Percentiles rank a stretch among this genome's conserved stretches.
Evolutionary conservation across 495 filamentous ascomycete species (phyloP).

Genomic region (Podospora pseudopauciseta): DNA sequence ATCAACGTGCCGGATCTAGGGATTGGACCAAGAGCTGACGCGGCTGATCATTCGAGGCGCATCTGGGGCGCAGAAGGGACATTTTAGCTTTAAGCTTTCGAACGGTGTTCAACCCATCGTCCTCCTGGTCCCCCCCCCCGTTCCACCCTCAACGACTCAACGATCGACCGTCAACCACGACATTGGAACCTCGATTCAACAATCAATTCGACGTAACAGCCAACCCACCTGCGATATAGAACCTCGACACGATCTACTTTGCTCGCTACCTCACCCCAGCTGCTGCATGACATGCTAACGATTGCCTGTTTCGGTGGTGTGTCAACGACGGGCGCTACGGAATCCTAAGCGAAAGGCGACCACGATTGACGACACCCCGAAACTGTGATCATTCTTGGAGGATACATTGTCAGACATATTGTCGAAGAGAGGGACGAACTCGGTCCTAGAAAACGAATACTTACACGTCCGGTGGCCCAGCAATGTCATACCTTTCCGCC

Average conservation of each 20-base stretch:
- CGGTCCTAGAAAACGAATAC: neutral
- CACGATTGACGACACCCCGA: neutral
- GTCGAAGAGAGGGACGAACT: too few relatives aligned
- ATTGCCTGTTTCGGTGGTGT: neutral
- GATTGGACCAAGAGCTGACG: neutral
- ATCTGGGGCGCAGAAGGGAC: constrained; percentile 9
- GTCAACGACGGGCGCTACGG: neutral
- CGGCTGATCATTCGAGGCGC: constrained; percentile 4
- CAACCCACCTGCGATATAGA: neutral
- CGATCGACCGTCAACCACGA: neutral
- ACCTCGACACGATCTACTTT: neutral
- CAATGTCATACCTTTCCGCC: constrained; percentile 53
- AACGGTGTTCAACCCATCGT: neutral
- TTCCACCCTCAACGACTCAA: neutral
- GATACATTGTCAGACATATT: neutral
- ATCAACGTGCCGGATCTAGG: neutral
- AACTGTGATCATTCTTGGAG: neutral
- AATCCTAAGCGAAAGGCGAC: neutral
- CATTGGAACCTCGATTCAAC: neutral
- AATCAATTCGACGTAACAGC: neutral
- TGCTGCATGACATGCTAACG: neutral
- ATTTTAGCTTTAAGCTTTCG: neutral
- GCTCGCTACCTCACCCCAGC: too few relatives aligned
- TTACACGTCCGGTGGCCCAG: constrained; percentile 13
- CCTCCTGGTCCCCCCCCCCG: too few relatives aligned